Base-by-base conservation (phyloP, 306 rosid species). In the Medicago arabica region DNA sequence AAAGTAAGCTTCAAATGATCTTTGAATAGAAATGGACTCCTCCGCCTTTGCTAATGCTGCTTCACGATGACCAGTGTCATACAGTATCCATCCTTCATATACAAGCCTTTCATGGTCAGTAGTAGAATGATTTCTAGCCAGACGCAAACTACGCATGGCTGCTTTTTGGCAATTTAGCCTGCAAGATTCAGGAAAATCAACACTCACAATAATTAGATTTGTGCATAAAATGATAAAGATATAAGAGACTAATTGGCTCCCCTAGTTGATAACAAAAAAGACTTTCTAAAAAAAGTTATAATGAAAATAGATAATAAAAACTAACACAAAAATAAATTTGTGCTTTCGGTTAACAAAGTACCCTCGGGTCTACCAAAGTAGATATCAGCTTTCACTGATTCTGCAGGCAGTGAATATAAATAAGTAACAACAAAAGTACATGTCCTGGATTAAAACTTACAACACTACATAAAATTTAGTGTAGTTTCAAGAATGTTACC, bases 1-100 rank as follows among this genome's bases (percentile, higher is more conserved):
- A 84, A 93, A 93, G 87, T 85, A 93, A 49, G 98, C 97, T 85
- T 93, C 98, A 78, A 93, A 93, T 77, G 98, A 93, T 84, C 98
- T 89, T 87, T 93, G 94, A 75, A 90, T 69, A 34, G 86, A 80
- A 80, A 91, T 89, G 60, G 98, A 93, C 75, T 87, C 90, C 82
- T 93, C 95, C 7, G 97, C 97, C 84, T 86, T 93, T 34, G 90
- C 88, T 87, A 93, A 80, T 53, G 97, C 96, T 82, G 91, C 95
- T 75, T 93, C 97, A 15, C 92, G 93, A 75, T 89, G 97, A 59
- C 98, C 98, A 49, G 97, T 93, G 83, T 93, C 98, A 71, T 93
- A 93, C 75, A 93, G 69, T 74, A 93, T 90, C 98, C 98, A 93
- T 77, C 98, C 98, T 86, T 93, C 98, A 80, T 89, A 93, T 28